Conservation (phyloP, 225 moss, liverwort and hornwort genomes). For the Physcomitrium patens region DNA sequence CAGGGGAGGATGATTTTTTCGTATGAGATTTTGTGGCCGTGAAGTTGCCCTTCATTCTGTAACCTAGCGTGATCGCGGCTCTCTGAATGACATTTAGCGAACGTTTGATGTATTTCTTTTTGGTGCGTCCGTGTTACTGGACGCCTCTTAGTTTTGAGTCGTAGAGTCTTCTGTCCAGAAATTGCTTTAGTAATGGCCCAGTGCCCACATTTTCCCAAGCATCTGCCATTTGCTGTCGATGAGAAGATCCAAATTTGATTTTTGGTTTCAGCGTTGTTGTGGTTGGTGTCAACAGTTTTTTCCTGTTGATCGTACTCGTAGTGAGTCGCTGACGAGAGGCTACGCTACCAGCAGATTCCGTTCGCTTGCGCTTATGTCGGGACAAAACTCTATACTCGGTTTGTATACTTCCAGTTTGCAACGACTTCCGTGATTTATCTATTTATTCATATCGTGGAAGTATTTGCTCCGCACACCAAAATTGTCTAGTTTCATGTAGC, state of each 20-base stretch:
- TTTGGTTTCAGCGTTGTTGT: background rate
- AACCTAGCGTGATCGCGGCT: conserved; percentile 2
- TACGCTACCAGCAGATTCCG: background rate
- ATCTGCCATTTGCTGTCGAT: background rate
- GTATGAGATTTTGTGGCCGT: background rate
- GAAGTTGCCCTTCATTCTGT: background rate
- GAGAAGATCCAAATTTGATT: conserved; percentile 19
- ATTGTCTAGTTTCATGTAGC: conserved; percentile 10
- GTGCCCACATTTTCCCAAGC: background rate
- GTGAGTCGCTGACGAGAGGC: background rate
- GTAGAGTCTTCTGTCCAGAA: background rate
- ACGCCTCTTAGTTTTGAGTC: background rate
- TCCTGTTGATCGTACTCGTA: background rate
- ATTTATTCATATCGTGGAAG: too few species aligned
- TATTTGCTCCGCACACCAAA: too few species aligned
- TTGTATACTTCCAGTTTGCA: background rate
- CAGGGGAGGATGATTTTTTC: too few species aligned
- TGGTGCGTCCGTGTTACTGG: background rate
- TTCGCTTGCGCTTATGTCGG: conserved; percentile 7
- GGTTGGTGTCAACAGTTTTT: background rate
- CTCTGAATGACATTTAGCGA: background rate
- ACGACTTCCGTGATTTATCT: background rate
- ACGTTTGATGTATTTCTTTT: background rate
- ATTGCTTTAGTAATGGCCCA: background rate
- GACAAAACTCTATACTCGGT: background rate